Conservation (phyloP, 2,329 filamentous ascomycete genomes). For the Pseudogymnoascus sp. region DNA sequence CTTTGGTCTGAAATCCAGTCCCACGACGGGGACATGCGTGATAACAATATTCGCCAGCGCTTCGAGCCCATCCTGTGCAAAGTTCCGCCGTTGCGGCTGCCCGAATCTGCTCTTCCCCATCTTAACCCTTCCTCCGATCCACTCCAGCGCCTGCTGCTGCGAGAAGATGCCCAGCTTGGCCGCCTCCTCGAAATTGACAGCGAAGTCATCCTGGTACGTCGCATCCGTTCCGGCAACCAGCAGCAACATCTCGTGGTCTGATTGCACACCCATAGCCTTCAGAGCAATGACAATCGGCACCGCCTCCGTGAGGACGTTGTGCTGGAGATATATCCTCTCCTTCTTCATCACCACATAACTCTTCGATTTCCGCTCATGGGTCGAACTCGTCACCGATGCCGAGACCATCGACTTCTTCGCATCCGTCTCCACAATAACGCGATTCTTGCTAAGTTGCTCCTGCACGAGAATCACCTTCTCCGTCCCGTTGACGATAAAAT, state of each 20-base stretch:
- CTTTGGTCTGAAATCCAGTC: slow-evolving; percentile 93
- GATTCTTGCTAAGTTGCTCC: slow-evolving; percentile 97
- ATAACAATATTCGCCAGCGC: slow-evolving; percentile 88
- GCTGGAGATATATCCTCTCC: slow-evolving; percentile 77
- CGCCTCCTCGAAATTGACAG: slow-evolving; percentile 90
- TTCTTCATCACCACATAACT: slow-evolving; percentile 94
- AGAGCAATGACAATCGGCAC: slow-evolving; percentile 92
- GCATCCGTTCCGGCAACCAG: slow-evolving; percentile 82
- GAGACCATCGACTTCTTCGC: slow-evolving; percentile 88
- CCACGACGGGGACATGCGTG: slow-evolving; percentile 85
- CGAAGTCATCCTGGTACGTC: slow-evolving; percentile 87
- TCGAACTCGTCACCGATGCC: slow-evolving; percentile 94
- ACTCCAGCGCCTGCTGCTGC: slow-evolving; percentile 91
- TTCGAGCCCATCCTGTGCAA: slow-evolving; percentile 86
- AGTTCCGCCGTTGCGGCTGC: slow-evolving; percentile 57
- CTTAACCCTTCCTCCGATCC: slow-evolving; percentile 78
- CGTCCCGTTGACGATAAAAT: slow-evolving; percentile 95
- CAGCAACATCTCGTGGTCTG: slow-evolving; percentile 89
- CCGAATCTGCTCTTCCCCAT: slow-evolving; percentile 58
- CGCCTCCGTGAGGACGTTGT: slow-evolving; percentile 88
- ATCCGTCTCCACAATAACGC: slow-evolving; percentile 92
- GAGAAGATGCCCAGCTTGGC: slow-evolving; percentile 78
- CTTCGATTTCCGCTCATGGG: slow-evolving; percentile 95
- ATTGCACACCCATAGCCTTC: slow-evolving; percentile 87
- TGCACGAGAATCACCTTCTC: slow-evolving; percentile 99